Conservation (phyloP, 2,329 filamentous ascomycete species). For the Aureobasidium pullulans region DNA sequence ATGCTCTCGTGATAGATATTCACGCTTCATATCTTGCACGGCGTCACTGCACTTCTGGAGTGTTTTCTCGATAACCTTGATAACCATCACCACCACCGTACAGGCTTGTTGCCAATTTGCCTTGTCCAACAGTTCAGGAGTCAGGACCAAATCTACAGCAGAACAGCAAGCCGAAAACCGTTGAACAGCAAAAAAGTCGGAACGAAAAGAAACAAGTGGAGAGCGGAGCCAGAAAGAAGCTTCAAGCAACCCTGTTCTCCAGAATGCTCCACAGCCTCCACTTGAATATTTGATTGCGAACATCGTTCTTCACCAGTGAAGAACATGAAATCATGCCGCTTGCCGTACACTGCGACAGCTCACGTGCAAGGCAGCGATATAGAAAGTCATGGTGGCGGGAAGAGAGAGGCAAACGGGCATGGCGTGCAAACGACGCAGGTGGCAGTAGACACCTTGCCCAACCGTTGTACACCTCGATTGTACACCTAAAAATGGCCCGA, state of each 20-base stretch:
- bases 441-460: neutral
- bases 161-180: neutral
- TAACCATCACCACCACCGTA: neutral
- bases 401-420: neutral
- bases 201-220: neutral
- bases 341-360: neutral
- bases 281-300: neutral
- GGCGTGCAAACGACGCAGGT: neutral
- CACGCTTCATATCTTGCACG: no score
- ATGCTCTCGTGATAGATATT: no score
- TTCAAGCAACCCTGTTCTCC: neutral
- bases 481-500: no score
- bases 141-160: neutral
- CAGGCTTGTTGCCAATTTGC: neutral
- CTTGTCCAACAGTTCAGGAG: neutral
- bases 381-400: neutral
- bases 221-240: neutral
- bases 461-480: neutral
- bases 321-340: neutral
- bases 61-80: neutral
- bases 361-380: neutral
- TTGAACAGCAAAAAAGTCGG: neutral
- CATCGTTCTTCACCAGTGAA: neutral
- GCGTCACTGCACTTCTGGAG: neutral
- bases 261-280: neutral